Evolutionary conservation across 176 grass and related monocot genomes (phyloP).

Genomic region (Oryza brachyantha): DNA sequence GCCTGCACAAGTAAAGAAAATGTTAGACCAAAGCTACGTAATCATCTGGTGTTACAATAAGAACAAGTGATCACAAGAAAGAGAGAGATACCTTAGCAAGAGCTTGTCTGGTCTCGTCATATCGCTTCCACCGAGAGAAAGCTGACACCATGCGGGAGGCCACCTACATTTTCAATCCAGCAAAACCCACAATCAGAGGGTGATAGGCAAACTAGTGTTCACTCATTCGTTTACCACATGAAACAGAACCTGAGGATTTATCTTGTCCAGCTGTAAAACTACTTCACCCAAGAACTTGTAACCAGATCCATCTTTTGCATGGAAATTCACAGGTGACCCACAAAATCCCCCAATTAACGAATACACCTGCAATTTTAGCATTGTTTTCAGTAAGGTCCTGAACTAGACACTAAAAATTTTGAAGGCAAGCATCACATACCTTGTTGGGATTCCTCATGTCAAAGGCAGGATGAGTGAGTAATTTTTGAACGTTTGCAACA

Average conservation of each 20-base stretch:
- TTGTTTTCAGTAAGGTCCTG: conserved; percentile 7
- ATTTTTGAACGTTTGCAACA: conserved; percentile 69
- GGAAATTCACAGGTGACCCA: conserved; percentile 87
- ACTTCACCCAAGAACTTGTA: conserved; percentile 94
- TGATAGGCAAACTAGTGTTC: background rate
- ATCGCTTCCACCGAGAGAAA: conserved; percentile 87
- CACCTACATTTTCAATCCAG: conserved; percentile 50
- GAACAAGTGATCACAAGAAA: background rate
- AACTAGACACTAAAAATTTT: background rate
- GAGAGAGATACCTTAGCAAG: conserved; percentile 68
- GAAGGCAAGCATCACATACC: conserved; percentile 35
- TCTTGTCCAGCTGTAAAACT: conserved; percentile 91
- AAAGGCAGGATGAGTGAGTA: conserved; percentile 81
- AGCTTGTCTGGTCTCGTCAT: conserved; percentile 70
- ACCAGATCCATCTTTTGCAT: conserved; percentile 95
- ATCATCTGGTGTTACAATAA: background rate
- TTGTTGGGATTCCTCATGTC: conserved; percentile 93
- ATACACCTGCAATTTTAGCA: conserved; percentile 54
- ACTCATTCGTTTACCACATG: background rate
- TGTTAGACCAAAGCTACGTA: background rate
- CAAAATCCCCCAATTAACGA: conserved; percentile 93
- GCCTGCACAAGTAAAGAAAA: conserved; percentile 43
- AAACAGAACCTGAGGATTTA: conserved; percentile 84
- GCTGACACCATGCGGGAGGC: conserved; percentile 95
- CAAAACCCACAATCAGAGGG: background rate